Evolutionary conservation across 1,284 basidiomycete species (phyloP).

Genomic region (Tilletia walkeri): DNA sequence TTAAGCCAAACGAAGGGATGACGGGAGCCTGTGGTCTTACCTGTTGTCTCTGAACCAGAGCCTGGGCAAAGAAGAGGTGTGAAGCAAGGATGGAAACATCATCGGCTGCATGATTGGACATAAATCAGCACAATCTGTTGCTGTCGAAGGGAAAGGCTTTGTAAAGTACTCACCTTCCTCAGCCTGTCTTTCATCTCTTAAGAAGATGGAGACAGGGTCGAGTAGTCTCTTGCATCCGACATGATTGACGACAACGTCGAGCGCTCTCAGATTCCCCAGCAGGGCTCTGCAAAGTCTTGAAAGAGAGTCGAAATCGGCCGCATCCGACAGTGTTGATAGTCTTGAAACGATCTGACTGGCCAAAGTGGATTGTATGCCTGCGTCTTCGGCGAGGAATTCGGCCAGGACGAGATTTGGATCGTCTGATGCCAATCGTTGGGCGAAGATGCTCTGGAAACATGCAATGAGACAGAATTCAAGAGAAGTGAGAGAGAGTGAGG

Average conservation of each 20-base stretch:
- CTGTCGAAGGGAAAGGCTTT: background rate
- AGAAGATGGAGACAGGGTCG: conserved; percentile 14
- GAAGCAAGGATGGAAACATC: background rate
- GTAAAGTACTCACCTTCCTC: conserved; percentile 1
- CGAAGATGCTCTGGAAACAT: conserved; percentile 13
- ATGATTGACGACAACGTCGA: conserved; percentile 1
- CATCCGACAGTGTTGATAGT: background rate
- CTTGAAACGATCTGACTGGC: background rate
- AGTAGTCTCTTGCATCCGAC: conserved; percentile 10
- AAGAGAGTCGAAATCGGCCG: conserved; percentile 36
- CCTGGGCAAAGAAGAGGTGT: conserved; percentile 8
- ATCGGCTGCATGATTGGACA: background rate
- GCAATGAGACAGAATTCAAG: background rate
- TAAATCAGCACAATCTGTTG: background rate
- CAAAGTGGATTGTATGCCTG: background rate
- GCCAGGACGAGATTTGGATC: conserved; percentile 13
- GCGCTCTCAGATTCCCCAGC: conserved; percentile 16
- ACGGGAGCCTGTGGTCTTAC: background rate
- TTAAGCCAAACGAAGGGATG: too few relatives aligned
- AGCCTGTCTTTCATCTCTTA: background rate
- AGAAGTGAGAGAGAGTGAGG: too few relatives aligned
- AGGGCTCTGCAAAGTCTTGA: conserved; percentile 33
- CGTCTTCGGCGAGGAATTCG: background rate
- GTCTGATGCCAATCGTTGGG: conserved; percentile 9
- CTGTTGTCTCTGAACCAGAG: conserved; percentile 10